Conservation (phyloP, 2,329 filamentous ascomycete species). For the Penicillium frequentans region DNA sequence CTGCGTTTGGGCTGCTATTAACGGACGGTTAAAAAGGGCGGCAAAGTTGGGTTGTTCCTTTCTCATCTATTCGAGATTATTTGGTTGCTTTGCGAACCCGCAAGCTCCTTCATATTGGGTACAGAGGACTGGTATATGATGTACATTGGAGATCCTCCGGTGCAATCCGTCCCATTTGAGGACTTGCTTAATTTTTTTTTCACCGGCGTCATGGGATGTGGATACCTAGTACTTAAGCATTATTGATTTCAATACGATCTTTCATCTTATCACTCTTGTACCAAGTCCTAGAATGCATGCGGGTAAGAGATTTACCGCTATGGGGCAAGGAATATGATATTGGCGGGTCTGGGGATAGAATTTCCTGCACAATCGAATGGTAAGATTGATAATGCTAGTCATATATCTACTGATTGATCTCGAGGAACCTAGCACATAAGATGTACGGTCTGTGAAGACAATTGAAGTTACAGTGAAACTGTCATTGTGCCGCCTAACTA, state of each 20-base stretch:
- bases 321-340: not conserved
- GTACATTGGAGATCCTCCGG: conserved; percentile 13
- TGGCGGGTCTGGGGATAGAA: not conserved
- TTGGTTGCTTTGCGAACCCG: not conserved
- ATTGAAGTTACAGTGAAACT: too few relatives aligned
- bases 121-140: conserved; percentile 5
- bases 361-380: not conserved
- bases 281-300: not conserved
- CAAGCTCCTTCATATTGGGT: not conserved
- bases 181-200: conserved; percentile 20
- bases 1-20: conserved; percentile 3
- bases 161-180: conserved; percentile 10
- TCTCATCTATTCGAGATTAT: not conserved
- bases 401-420: not conserved
- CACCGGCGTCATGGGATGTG: conserved; percentile 17
- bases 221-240: conserved; percentile 18
- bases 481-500: too few relatives aligned
- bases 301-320: not conserved
- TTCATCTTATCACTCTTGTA: not conserved
- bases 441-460: too few relatives aligned
- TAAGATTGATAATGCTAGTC: not conserved
- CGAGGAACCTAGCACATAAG: too few relatives aligned
- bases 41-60: conserved; percentile 1
- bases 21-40: conserved; percentile 7
- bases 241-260: not conserved